Percentiles rank a stretch among this genome's conserved stretches.
phyloP scores from a whole-genome alignment of 2,329 filamentous ascomycete genomes.

The Ophiocordyceps unilateralis region DNA sequence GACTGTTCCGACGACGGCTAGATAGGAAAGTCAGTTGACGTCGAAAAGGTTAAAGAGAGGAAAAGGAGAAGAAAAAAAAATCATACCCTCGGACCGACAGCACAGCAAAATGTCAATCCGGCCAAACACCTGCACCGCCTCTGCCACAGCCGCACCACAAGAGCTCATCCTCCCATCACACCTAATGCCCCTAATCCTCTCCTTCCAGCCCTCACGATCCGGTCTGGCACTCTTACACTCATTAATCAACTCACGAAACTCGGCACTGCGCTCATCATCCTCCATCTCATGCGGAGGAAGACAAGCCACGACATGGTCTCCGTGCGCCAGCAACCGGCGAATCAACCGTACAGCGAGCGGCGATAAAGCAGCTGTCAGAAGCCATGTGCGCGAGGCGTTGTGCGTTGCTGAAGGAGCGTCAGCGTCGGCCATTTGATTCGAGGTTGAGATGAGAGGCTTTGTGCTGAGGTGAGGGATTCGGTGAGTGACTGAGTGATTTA shows the following conservation, averaged over 20 bases:
- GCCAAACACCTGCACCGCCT: constrained; percentile 71
- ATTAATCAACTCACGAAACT: constrained; percentile 65
- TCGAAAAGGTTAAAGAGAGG: neutral
- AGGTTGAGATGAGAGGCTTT: neutral
- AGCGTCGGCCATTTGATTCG: constrained; percentile 12
- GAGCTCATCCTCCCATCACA: constrained; percentile 50
- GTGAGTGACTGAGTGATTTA: too few species aligned
- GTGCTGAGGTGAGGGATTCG: too few species aligned
- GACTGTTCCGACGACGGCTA: constrained; percentile 74
- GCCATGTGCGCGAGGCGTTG: constrained; percentile 75
- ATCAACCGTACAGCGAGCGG: constrained; percentile 72
- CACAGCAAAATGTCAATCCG: constrained; percentile 81
- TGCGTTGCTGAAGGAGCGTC: constrained; percentile 34
- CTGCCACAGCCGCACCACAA: constrained; percentile 73
- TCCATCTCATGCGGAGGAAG: constrained; percentile 65
- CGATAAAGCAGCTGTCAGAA: constrained; percentile 74
- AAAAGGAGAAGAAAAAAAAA: neutral
- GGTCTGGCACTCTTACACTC: constrained; percentile 46
- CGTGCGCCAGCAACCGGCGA: constrained; percentile 68
- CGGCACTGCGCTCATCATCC: constrained; percentile 55
- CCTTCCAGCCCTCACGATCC: constrained; percentile 61
- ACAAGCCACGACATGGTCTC: constrained; percentile 78
- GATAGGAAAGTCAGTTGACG: neutral
- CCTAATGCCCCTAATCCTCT: constrained; percentile 50
- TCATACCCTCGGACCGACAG: constrained; percentile 68